Conservation (phyloP, 2,329 filamentous ascomycete genomes). For the Xylaria hypoxylon region DNA sequence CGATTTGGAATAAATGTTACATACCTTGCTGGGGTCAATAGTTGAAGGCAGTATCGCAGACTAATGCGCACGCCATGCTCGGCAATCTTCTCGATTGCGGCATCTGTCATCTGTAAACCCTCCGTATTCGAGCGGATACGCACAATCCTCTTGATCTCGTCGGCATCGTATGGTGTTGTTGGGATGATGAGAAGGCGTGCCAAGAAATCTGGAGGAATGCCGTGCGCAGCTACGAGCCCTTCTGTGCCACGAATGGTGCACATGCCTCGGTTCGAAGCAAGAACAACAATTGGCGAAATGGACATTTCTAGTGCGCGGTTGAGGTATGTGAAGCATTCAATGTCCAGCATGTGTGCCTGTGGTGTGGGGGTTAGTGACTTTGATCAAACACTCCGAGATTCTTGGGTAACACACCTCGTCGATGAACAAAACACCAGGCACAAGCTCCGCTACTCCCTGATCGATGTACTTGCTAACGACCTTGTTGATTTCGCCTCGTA, state of each 20-base stretch:
- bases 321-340: constrained; percentile 99
- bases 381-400: constrained; percentile 6
- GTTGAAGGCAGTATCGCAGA: constrained; percentile 90
- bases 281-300: constrained; percentile 95
- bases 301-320: constrained; percentile 96
- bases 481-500: constrained; percentile 97
- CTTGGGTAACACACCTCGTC: constrained; percentile 77
- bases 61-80: constrained; percentile 90
- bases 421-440: constrained; percentile 98
- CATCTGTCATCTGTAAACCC: constrained; percentile 80
- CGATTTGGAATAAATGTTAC: constrained; percentile 43
- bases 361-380: constrained; percentile 37
- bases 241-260: constrained; percentile 90
- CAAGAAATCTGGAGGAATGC: constrained; percentile 92
- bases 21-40: constrained; percentile 85
- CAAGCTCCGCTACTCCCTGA: constrained; percentile 95
- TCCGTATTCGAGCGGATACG: constrained; percentile 85
- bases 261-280: constrained; percentile 96
- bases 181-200: constrained; percentile 95
- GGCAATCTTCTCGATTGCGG: constrained; percentile 87
- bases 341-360: constrained; percentile 98
- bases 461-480: constrained; percentile 99
- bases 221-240: constrained; percentile 86
- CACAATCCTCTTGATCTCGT: constrained; percentile 94
- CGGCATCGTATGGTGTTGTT: constrained; percentile 86